Base-by-base conservation (phyloP, 176 grass and related monocot genomes). In the Zizania latifolia region DNA sequence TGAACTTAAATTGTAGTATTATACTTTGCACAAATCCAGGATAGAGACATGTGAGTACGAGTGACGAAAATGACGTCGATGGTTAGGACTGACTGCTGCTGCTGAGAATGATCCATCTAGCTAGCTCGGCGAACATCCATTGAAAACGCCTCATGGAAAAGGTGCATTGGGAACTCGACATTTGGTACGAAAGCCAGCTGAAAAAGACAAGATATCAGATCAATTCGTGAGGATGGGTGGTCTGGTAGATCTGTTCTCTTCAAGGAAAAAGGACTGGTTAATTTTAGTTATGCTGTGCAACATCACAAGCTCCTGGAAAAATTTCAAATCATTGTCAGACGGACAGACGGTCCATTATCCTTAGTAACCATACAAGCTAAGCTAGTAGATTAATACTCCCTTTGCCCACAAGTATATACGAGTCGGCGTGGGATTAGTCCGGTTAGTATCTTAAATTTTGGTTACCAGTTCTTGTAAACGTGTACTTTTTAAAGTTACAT, bases 181-280 rank as follows among this genome's bases (percentile, higher is more conserved):
- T n/a, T 67, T 73, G 51, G 67, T 26, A 62, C 43, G 58, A 63
- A 81, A 68, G 67, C 56, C 21, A 59, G 48, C 73, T 66, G 69
- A 75, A 55, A 79, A 55, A 32, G 86, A 75, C 80, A 56, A 68
- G 80, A 66, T 24, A 73, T 88, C 75, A 75, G 63, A 72, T 45
- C 68, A 15, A 16, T 75, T 58, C n/a, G 48, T n/a, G n/a, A 9
- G 17, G 46, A 2, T 14, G 23, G 46, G 22, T 77, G 64, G 31
- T 11, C 17, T n/a, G n/a, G n/a, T n/a, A n/a, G n/a, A n/a, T n/a
- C n/a, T 43, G 57, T 78, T 62, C 26, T 41, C 48, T 63, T 59
- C 11, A 21, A 22, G 11, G 27, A 31, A 24, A 68, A 27, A 54
- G 26, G 43, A 14, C 19, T 16, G 61, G 33, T 4, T 60, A 58